phyloP scores from a whole-genome alignment of 1,284 basidiomycete genomes.

The Apiotrichum brassicae region DNA sequence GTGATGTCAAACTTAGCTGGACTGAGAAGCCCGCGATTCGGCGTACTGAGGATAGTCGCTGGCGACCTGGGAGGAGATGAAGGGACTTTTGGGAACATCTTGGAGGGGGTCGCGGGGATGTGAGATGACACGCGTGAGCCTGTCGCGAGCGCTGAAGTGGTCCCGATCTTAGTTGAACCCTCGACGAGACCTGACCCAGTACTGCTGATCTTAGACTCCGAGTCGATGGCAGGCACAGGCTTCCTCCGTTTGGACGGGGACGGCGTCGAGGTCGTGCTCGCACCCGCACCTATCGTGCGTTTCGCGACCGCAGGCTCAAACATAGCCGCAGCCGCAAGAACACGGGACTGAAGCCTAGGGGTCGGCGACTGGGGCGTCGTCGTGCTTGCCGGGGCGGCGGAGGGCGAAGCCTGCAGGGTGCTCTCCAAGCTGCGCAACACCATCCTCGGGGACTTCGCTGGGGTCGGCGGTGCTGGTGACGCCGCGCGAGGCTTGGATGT shows the following conservation, averaged over 20 bases:
- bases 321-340: slow-evolving; percentile 8
- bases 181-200: no score
- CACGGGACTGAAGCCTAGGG: not conserved
- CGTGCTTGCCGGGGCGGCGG: not conserved
- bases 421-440: no score
- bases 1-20: not conserved
- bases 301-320: slow-evolving; percentile 12
- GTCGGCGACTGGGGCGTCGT: not conserved
- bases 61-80: not conserved
- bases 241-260: not conserved
- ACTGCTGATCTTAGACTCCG: no score
- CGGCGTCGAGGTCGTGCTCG: not conserved
- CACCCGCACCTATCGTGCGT: not conserved
- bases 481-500: no score
- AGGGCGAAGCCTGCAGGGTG: not conserved
- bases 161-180: not conserved
- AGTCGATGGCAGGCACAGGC: not conserved
- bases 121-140: not conserved
- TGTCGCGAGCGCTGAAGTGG: not conserved
- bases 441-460: no score
- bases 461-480: no score
- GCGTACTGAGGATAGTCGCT: not conserved
- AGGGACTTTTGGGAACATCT: not conserved
- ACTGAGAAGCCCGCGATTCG: not conserved
- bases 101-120: not conserved